Evolutionary conservation across 805 yeast genomes (phyloP).

Genomic region (Sugiyamaella floridensis): DNA sequence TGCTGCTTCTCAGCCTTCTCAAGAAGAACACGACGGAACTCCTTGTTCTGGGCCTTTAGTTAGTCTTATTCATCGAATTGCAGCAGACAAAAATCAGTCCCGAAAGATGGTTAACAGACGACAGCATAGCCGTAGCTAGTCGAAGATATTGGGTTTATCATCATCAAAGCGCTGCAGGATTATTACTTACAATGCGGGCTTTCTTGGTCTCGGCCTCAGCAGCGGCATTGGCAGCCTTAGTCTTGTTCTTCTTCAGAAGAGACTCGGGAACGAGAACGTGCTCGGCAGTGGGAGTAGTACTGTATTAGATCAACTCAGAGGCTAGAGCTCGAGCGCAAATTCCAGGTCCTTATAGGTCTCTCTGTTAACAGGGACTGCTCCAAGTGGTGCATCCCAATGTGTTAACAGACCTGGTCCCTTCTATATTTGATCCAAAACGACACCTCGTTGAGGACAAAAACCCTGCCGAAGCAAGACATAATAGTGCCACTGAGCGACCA

Average conservation of each 20-base stretch:
- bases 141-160: constrained; percentile 49
- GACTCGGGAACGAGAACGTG: constrained; percentile 44
- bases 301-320: constrained; percentile 22
- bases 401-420: constrained; percentile 5
- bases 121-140: constrained; percentile 69
- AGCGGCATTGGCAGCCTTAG: constrained; percentile 43
- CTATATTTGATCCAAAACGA: constrained; percentile 11
- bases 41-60: constrained; percentile 7
- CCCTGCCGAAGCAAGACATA: constrained; percentile 8
- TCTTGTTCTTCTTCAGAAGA: constrained; percentile 50
- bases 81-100: constrained; percentile 49
- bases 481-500: background rate
- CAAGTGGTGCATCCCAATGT: constrained; percentile 3
- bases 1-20: constrained; percentile 95
- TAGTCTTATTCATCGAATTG: background rate
- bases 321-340: background rate
- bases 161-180: constrained; percentile 22
- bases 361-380: background rate
- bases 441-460: constrained; percentile 3
- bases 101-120: constrained; percentile 81
- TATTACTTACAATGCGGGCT: constrained; percentile 5
- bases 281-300: constrained; percentile 39
- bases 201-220: constrained; percentile 15
- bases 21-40: constrained; percentile 49
- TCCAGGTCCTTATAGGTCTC: background rate